Evolutionary conservation across 208 protist genomes (phyloP).

Genomic region (Polymyxa betae): DNA sequence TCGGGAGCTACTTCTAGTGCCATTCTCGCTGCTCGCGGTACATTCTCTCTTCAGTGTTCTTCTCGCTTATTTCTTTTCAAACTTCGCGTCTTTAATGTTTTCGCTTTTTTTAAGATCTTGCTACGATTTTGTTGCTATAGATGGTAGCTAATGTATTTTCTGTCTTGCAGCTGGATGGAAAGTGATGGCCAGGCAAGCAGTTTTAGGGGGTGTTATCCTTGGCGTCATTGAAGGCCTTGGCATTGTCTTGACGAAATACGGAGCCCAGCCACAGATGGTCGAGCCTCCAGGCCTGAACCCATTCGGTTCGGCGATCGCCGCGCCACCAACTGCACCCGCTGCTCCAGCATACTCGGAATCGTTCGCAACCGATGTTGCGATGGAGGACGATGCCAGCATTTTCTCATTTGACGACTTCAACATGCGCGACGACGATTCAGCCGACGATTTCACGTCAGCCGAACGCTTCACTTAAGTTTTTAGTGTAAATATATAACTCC

Average conservation of each 20-base stretch:
- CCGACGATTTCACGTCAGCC: conserved; percentile 43
- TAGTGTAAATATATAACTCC: no score
- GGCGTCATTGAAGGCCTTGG: conserved; percentile 56
- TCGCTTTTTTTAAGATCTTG: no score
- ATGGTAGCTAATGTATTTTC: not conserved
- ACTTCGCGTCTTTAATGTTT: no score
- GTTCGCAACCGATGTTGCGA: not conserved
- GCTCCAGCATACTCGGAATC: not conserved
- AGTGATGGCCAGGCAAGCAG: conserved; percentile 39
- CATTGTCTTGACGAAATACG: conserved; percentile 55
- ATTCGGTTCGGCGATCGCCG: not conserved
- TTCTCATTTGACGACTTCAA: conserved; percentile 46
- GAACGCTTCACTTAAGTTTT: conserved; percentile 35
- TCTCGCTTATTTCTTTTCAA: not conserved
- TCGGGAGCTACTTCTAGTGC: conserved; percentile 69
- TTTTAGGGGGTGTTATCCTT: conserved; percentile 48
- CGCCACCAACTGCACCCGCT: not conserved
- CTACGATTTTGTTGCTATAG: not conserved
- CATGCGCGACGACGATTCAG: conserved; percentile 14
- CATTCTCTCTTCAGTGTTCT: not conserved
- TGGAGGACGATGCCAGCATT: not conserved
- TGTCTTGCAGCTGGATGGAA: conserved; percentile 30
- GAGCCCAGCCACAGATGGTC: not conserved
- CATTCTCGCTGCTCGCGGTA: conserved; percentile 67
- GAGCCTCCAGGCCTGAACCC: conserved; percentile 12